Base-by-base conservation (phyloP, 257 asterid genomes). In the Plectranthus barbatus region DNA sequence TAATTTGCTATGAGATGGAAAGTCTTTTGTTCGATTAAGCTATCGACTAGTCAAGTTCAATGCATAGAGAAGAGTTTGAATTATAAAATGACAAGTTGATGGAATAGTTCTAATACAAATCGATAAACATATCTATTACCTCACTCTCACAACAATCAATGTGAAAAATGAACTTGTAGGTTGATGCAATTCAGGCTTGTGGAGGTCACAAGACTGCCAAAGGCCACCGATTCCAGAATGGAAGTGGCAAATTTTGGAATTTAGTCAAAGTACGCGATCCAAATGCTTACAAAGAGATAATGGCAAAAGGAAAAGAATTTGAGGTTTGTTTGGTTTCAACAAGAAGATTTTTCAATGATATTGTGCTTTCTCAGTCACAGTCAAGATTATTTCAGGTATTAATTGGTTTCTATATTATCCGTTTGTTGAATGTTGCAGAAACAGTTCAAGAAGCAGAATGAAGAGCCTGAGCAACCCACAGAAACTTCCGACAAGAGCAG, bases 231-330 rank as follows among this genome's bases (percentile, higher is more conserved):
- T 77, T 44, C 33, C 88, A 96, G 36, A 77, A 19, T 44, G 96
- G 96, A 51, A 95, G 99, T 60, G 97, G 99, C 51, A 79, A 90
- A 78, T 73, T 90, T 46, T 93, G 95, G 99, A 87, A 81, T 76
- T 79, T 93, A 67, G 80, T 90, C 76, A 93, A 87, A 83, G 73
- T 40, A 57, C 97, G 95, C 9, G 97, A 93, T 62, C 90, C 94
- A 58, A 84, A 85, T 81, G 94, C 90, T 64, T 93, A 82, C 80
- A 85, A 85, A 76, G 97, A 93, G 86, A 93, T 87, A 36, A 93
- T 85, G 97, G 82, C 18, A 39, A 85, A 77, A 68, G 96, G 96
- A 45, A 90, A 70, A 80, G 95, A 90, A 60, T 93, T 90, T 78
- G 99, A 87, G 97, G 99, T 87, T 48, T 50, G 78, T 57, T 68